These are phyloP conservation scores for Heterobasidion annosum DNA, from an alignment of 1,284 basidiomycete genomes.

Conservation along the genomic window DNA sequence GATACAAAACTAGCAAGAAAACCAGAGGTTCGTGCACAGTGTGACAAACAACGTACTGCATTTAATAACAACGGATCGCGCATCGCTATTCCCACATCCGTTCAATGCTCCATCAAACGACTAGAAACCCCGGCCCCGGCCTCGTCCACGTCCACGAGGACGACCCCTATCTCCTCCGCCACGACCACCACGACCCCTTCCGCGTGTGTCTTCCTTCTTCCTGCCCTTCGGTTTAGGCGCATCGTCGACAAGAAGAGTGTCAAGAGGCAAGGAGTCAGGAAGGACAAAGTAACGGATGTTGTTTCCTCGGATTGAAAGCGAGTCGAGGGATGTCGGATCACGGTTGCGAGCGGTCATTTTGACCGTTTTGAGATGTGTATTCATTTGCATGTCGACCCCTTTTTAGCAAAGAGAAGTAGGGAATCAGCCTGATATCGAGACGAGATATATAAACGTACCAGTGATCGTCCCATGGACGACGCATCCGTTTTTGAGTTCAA, in stretches of 20 bases:
- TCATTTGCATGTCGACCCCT: conserved; percentile 98
- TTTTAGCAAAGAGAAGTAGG: background rate
- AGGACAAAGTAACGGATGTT: conserved; percentile 93
- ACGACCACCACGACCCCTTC: conserved; percentile 49
- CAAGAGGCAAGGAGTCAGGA: conserved; percentile 92
- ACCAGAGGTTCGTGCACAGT: too few species aligned
- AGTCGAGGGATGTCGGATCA: conserved; percentile 76
- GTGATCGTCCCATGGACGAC: conserved; percentile 96
- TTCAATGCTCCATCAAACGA: conserved; percentile 19
- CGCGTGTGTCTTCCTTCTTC: conserved; percentile 69
- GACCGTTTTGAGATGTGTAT: conserved; percentile 94
- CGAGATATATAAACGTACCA: conserved; percentile 41
- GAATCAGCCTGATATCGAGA: background rate
- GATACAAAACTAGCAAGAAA: too few species aligned
- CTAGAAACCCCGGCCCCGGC: conserved; percentile 30
- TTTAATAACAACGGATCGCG: too few species aligned
- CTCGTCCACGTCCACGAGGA: conserved; percentile 35
- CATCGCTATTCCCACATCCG: background rate
- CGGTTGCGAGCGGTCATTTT: conserved; percentile 91
- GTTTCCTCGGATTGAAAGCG: conserved; percentile 87
- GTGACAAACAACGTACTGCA: too few species aligned
- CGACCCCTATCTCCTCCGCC: conserved; percentile 33
- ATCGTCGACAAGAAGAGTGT: conserved; percentile 95
- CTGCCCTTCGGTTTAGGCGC: conserved; percentile 92
- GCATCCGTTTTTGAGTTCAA: conserved; percentile 98